These are phyloP conservation scores for Asparagopsis taxiformis DNA, from an alignment of 31 red algal genomes.

Conservation along the genomic window DNA sequence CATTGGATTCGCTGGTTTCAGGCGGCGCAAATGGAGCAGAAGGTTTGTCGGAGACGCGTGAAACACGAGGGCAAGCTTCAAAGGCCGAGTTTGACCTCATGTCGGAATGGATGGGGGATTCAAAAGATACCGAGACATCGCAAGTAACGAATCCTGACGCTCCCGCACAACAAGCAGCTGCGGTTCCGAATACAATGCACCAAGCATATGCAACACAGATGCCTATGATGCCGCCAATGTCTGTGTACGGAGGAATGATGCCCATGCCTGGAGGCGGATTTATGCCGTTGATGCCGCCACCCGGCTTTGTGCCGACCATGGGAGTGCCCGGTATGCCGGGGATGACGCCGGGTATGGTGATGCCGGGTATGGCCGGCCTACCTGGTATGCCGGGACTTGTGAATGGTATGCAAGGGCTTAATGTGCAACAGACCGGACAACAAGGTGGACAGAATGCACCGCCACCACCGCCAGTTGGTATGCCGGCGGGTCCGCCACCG, in stretches of 20 bases:
- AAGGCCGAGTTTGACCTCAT: constrained; percentile 44
- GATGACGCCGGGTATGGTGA: constrained; percentile 11
- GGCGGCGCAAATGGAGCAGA: background rate
- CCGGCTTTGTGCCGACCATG: background rate
- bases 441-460: constrained; percentile 6
- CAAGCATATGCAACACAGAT: constrained; percentile 55
- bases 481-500: constrained; percentile 49
- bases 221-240: constrained; percentile 59
- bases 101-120: constrained; percentile 62
- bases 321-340: constrained; percentile 14
- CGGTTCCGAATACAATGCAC: background rate
- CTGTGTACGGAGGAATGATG: constrained; percentile 44
- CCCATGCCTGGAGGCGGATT: constrained; percentile 49
- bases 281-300: constrained; percentile 48
- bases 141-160: constrained; percentile 5
- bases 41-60: too few species aligned
- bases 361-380: background rate
- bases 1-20: constrained; percentile 5
- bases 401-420: constrained; percentile 51
- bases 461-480: constrained; percentile 42
- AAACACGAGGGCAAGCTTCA: background rate
- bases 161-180: background rate
- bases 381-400: constrained; percentile 10
- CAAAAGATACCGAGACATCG: constrained; percentile 11
- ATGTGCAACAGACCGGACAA: constrained; percentile 17